Evolutionary conservation across 2,329 filamentous ascomycete species (phyloP).

Genomic region (Septoria petroselini): DNA sequence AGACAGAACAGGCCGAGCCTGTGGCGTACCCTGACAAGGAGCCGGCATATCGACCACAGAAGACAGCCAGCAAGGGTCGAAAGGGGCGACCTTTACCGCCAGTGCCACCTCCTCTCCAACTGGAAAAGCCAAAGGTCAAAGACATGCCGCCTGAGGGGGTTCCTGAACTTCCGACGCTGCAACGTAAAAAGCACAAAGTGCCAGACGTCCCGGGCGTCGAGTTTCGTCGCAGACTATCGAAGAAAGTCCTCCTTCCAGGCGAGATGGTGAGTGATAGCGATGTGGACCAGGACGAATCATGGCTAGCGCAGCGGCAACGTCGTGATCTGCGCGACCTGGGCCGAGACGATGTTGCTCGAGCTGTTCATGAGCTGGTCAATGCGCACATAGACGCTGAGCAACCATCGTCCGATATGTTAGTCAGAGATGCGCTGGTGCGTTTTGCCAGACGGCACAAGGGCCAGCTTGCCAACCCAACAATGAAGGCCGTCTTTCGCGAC

Average conservation of each 20-base stretch:
- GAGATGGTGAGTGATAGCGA: constrained; percentile 46
- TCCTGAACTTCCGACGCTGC: constrained; percentile 19
- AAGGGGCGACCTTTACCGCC: neutral
- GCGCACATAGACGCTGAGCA: constrained; percentile 40
- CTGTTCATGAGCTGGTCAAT: constrained; percentile 41
- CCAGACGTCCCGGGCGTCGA: constrained; percentile 39
- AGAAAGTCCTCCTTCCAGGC: constrained; percentile 39
- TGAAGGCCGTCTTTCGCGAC: constrained; percentile 32
- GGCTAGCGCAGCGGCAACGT: constrained; percentile 38
- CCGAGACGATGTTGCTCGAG: constrained; percentile 28
- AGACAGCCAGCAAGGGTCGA: neutral
- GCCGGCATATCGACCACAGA: neutral
- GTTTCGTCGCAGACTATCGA: constrained; percentile 43
- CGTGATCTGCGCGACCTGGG: constrained; percentile 29
- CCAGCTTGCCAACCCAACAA: constrained; percentile 28
- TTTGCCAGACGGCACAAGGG: constrained; percentile 36
- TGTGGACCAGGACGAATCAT: constrained; percentile 41
- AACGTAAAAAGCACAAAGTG: constrained; percentile 37
- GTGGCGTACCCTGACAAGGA: constrained; percentile 3
- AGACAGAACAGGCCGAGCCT: constrained; percentile 4
- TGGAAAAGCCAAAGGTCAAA: constrained; percentile 10
- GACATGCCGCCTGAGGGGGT: constrained; percentile 26
- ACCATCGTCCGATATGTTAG: constrained; percentile 36
- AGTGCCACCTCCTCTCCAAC: neutral
- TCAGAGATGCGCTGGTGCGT: constrained; percentile 41